Base-by-base conservation (phyloP, 1,139 yeast species). In the Candida sp. region DNA sequence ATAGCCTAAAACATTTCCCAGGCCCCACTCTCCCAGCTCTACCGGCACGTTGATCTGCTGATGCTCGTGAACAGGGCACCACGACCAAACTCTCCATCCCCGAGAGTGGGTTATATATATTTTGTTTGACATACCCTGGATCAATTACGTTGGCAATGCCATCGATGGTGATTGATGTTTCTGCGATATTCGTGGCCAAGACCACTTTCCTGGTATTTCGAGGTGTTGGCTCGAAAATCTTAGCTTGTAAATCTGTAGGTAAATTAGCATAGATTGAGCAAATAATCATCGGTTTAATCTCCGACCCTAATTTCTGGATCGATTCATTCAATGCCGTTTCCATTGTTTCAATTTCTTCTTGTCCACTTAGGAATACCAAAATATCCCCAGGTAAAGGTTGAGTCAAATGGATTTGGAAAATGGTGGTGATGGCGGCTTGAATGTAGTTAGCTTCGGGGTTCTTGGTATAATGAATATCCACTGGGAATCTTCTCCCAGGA, bases 11-110 rank as follows among this genome's bases (percentile, higher is more conserved):
- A 60, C 99, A 93, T 60, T 89, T 90, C 0, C 99, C 99, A 0
- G 98, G 96, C 0, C 96, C 96, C 5, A 90, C 87, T 69, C 99
- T 82, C 5, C 99, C 99, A 0, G 98, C 99, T 66, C 99, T 79
- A 45, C 99, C 99, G 1, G 97, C 95, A 49, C 99, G 70, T 66
- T 93, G 99, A 51, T 90, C 91, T 0, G 97, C 97, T 32, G 96
- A 88, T 0, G 99, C 99, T 49, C 86, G 77, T 0, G 98, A 91
- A 51, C 97, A 89, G 0, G 96, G 93, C 0, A 81, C 81, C 1
- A 89, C 90, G 11, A 85, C 84, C 48, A 95, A 72, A 46, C 89
- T 84, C 55, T 91, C 98, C 91, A 93, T 88, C 2, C 97, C 97
- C 0, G 93, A 81, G 6, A 82, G 66, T 1, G 97, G 84, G 55